Percentiles rank a stretch among this genome's conserved stretches.
Evolutionary conservation across 2,329 filamentous ascomycete species (phyloP).

Genomic region (Ascocoryne sarcoides): DNA sequence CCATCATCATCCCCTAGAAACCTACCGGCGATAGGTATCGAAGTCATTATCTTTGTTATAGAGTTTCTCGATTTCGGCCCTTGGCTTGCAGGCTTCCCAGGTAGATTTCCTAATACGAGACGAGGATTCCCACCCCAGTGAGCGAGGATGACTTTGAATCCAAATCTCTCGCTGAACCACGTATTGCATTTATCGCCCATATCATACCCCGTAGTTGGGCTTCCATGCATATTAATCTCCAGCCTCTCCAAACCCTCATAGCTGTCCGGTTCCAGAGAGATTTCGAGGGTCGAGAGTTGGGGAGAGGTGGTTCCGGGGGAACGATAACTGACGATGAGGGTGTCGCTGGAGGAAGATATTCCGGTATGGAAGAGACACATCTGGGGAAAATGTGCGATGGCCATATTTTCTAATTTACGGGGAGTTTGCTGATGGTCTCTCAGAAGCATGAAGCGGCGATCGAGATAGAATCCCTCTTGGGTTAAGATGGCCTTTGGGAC

Average conservation of each 20-base stretch:
- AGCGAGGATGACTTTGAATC: constrained; percentile 50
- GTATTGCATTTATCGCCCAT: constrained; percentile 51
- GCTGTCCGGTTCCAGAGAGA: constrained; percentile 47
- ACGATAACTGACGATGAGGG: constrained; percentile 36
- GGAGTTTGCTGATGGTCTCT: constrained; percentile 35
- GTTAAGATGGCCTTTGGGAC: constrained; percentile 46
- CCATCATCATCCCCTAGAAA: constrained; percentile 27
- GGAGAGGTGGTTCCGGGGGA: constrained; percentile 18
- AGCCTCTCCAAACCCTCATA: constrained; percentile 37
- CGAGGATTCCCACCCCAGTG: constrained; percentile 56
- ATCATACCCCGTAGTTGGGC: constrained; percentile 48
- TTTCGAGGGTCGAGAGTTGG: constrained; percentile 37
- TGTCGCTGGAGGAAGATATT: constrained; percentile 34
- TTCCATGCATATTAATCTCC: constrained; percentile 50
- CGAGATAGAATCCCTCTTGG: constrained; percentile 53
- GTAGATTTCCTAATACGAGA: constrained; percentile 45
- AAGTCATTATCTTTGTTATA: constrained; percentile 11
- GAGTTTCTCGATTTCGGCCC: constrained; percentile 7
- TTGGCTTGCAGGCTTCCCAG: constrained; percentile 13
- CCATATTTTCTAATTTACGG: constrained; percentile 45
- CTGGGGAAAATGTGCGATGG: constrained; percentile 46
- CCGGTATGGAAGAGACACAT: constrained; percentile 57
- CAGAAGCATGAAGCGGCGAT: constrained; percentile 64
- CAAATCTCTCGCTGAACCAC: constrained; percentile 62
- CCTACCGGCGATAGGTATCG: constrained; percentile 15